phyloP scores from a whole-genome alignment of 345 rosid genomes.

The Populus euphratica region DNA sequence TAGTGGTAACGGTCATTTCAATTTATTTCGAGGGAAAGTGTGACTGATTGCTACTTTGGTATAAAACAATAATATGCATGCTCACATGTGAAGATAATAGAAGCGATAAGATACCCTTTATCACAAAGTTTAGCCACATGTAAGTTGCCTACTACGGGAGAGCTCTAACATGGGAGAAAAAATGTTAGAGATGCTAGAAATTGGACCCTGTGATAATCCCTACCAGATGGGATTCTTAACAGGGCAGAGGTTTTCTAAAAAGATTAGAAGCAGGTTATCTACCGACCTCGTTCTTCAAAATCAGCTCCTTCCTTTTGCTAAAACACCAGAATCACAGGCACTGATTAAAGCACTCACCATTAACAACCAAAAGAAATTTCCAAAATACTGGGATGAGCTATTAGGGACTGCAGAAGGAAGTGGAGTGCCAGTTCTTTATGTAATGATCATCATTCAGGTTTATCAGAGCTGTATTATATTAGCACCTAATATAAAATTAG shows the following conservation, averaged over 20 bases:
- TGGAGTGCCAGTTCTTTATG: slow-evolving; percentile 50
- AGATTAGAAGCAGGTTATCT: slow-evolving; percentile 45
- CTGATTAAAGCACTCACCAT: slow-evolving; percentile 34
- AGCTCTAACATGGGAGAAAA: slow-evolving; percentile 8
- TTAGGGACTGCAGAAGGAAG: slow-evolving; percentile 54
- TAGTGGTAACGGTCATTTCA: background rate
- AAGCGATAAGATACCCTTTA: slow-evolving; percentile 10
- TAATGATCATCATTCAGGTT: slow-evolving; percentile 17
- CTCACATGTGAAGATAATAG: background rate
- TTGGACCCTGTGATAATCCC: slow-evolving; percentile 50
- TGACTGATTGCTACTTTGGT: background rate
- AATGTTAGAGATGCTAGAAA: slow-evolving; percentile 45
- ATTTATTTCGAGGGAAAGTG: background rate
- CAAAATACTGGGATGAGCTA: slow-evolving; percentile 56
- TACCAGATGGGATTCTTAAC: slow-evolving; percentile 44
- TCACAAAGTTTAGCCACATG: background rate
- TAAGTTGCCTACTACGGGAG: background rate
- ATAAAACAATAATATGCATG: background rate
- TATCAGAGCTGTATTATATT: background rate
- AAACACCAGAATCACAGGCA: slow-evolving; percentile 18
- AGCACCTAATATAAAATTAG: background rate
- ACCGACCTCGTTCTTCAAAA: slow-evolving; percentile 46
- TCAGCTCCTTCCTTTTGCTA: slow-evolving; percentile 52
- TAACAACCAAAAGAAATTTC: slow-evolving; percentile 41
- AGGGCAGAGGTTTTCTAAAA: slow-evolving; percentile 42